Base-by-base conservation (phyloP, 1,284 basidiomycete species). In the Ganoderma leucocontextum region DNA sequence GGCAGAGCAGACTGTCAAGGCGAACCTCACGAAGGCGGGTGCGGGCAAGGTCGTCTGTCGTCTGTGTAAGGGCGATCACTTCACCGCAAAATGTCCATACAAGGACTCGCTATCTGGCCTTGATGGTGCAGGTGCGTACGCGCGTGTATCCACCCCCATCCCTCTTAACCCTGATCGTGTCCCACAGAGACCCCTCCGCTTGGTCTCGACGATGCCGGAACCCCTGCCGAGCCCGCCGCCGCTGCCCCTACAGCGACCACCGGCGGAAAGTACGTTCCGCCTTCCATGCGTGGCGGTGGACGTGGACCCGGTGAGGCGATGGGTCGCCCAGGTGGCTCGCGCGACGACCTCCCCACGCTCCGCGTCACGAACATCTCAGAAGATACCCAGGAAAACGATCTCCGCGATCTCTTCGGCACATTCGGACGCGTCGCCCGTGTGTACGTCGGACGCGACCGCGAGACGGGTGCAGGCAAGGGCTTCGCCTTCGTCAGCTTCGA, bases 21-120 rank as follows among this genome's bases (percentile, higher is more conserved):
- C 81, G 38, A 88, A 90, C 74, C 88, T 95, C 36, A 89, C 82
- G 9, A 87, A 87, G 69, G 86, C 88, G 2, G 96, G 95, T 75
- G 89, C 87, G 19, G 96, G 96, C 80, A 95, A 96, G 77, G 95
- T 99, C 72, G 84, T 89, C 63, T 99, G 97, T 87, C 90, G 98
- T 75, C 83, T 98, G 68, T 99, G 98, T 84, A 96, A 97, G 80
- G 97, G 97, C 67, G 94, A 94, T 75, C 98, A 99, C 84, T 99
- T 97, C 82, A 99, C 98, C 13, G 94, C 96, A 70, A 96, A 97
- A 81, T 99, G 98, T 88, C 98, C 98, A 13, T 98, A 98, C 89
- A 98, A 96, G 82, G 97, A 99, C 75, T 94, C 95, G 25, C 89
- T 95, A 13, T 89, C 93, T 25, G 95, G 93, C 13, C 86, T 95